phyloP scores from a whole-genome alignment of 805 yeast genomes.

The Saccharomycopsis sp. region DNA sequence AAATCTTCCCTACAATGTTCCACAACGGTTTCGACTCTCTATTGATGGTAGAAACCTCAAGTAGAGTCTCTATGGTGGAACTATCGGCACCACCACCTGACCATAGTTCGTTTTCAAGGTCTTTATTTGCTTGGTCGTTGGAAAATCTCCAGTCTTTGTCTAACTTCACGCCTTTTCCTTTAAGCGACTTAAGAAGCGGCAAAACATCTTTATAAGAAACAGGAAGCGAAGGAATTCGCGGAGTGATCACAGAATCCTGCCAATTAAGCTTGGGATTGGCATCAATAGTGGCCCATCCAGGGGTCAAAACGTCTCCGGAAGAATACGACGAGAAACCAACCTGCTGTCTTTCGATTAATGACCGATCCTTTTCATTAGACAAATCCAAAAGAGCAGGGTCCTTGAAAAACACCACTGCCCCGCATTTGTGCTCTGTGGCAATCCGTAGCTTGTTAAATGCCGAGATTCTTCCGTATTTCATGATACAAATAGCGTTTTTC shows the following conservation, averaged over 20 bases:
- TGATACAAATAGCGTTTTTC: slow-evolving; percentile 41
- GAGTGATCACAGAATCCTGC: slow-evolving; percentile 45
- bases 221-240: slow-evolving; percentile 72
- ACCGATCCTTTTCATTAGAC: slow-evolving; percentile 28
- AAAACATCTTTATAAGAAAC: slow-evolving; percentile 67
- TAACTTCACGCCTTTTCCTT: slow-evolving; percentile 34
- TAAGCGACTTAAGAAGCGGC: slow-evolving; percentile 33
- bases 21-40: slow-evolving; percentile 59
- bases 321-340: slow-evolving; percentile 53
- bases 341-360: slow-evolving; percentile 33
- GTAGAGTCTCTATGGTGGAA: not conserved
- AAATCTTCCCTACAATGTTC: slow-evolving; percentile 72
- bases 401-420: slow-evolving; percentile 63
- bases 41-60: slow-evolving; percentile 38
- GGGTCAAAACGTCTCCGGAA: slow-evolving; percentile 75
- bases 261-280: slow-evolving; percentile 36
- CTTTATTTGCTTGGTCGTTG: slow-evolving; percentile 14
- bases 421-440: slow-evolving; percentile 53
- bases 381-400: slow-evolving; percentile 29
- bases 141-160: slow-evolving; percentile 29
- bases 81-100: slow-evolving; percentile 31
- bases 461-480: slow-evolving; percentile 50
- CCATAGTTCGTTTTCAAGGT: slow-evolving; percentile 28
- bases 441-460: slow-evolving; percentile 45
- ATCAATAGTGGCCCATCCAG: slow-evolving; percentile 59